phyloP scores from a whole-genome alignment of 2,329 filamentous ascomycete genomes.

The Nakataea oryzae region DNA sequence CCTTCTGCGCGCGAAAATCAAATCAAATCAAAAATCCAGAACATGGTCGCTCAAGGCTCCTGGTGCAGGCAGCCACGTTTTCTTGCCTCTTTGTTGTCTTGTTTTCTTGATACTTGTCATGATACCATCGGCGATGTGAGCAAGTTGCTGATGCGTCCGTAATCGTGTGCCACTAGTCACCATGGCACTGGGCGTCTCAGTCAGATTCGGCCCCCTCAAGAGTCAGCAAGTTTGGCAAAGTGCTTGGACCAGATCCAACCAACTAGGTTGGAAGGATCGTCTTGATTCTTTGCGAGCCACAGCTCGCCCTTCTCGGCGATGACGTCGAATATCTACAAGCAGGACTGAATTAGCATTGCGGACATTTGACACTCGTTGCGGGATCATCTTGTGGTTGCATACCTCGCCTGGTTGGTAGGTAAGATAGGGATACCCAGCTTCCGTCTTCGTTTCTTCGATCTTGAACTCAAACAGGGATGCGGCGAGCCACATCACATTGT shows the following conservation, averaged over 20 bases:
- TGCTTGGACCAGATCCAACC: conserved; percentile 99
- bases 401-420: conserved; percentile 92
- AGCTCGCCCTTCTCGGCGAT: conserved; percentile 95
- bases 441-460: conserved; percentile 81
- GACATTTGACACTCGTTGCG: not conserved
- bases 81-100: not conserved
- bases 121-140: not conserved
- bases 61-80: not conserved
- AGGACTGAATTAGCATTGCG: not conserved
- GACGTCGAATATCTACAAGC: conserved; percentile 70
- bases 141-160: not conserved
- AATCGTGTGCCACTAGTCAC: not conserved
- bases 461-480: conserved; percentile 96
- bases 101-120: not conserved
- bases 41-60: not conserved
- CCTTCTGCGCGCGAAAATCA: not conserved
- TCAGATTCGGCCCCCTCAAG: conserved; percentile 7
- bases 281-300: conserved; percentile 96
- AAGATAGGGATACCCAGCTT: conserved; percentile 91
- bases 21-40: not conserved
- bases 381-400: conserved; percentile 16
- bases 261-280: conserved; percentile 67
- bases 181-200: not conserved
- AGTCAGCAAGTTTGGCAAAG: conserved; percentile 62
- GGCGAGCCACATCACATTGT: conserved; percentile 77